Conservation (phyloP, 2,329 filamentous ascomycete genomes). For the Pseudocercospora ulei region DNA sequence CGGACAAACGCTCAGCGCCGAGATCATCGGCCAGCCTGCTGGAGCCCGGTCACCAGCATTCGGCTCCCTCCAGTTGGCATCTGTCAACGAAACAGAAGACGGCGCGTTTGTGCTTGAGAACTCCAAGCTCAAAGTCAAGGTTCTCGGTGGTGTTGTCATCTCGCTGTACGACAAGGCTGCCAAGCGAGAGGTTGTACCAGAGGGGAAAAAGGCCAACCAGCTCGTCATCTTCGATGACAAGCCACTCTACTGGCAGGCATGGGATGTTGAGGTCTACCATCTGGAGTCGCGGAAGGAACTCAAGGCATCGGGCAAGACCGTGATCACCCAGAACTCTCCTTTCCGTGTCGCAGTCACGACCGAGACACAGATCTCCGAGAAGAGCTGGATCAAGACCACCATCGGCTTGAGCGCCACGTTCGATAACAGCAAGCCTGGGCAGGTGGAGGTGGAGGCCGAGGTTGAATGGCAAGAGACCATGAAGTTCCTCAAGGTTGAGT, state of each 20-base stretch:
- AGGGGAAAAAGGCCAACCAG: conserved; percentile 70
- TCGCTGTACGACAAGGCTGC: conserved; percentile 69
- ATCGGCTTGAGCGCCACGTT: conserved; percentile 66
- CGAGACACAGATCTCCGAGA: conserved; percentile 74
- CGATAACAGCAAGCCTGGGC: conserved; percentile 51
- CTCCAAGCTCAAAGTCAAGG: conserved; percentile 60
- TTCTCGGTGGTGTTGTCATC: conserved; percentile 67
- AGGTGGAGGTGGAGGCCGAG: conserved; percentile 68
- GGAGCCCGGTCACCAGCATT: neutral
- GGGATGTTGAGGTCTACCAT: conserved; percentile 97
- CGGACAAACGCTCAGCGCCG: conserved; percentile 2
- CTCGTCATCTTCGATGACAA: conserved; percentile 95
- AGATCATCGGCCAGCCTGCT: conserved; percentile 17
- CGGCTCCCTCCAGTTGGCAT: conserved; percentile 9
- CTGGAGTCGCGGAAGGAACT: conserved; percentile 76
- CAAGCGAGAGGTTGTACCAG: conserved; percentile 66
- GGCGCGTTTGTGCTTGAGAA: conserved; percentile 68
- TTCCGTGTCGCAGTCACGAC: conserved; percentile 75
- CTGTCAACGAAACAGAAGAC: conserved; percentile 18
- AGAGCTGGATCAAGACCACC: conserved; percentile 76
- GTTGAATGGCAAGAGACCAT: conserved; percentile 97
- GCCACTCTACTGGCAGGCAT: conserved; percentile 92
- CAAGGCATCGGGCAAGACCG: conserved; percentile 52
- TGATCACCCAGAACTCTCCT: conserved; percentile 59
- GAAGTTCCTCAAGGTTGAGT: conserved; percentile 98